Base-by-base conservation (phyloP, 345 rosid genomes). In the Pelargonium nanum region DNA sequence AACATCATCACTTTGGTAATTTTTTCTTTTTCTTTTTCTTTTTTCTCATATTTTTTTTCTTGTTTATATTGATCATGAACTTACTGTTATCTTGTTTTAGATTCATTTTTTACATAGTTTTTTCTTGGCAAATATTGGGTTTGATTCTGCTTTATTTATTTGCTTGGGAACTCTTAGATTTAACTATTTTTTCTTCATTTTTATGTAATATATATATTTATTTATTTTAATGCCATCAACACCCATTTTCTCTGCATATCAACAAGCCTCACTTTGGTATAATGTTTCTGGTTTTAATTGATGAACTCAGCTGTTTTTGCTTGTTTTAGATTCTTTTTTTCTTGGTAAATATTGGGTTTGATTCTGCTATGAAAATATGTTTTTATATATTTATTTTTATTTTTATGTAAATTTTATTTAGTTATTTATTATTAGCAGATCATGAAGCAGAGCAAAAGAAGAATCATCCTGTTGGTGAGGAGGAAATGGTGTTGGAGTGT, bases 1-100 rank as follows among this genome's bases (percentile, higher is more conserved):
- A 77, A 20, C 82, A 78, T 26, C 85, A 67, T 13, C 52, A 65
- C 1, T 65, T 69, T 65, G 89, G 85, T 83, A 83, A 17, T 15
- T 64, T 22, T 5, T 53, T 54, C 56, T 21, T 22, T 4, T 40
- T 52, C 20, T n/a, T 50, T 53, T 61, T 22, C 19, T 34, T 24
- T 15, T 62, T 3, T 54, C 0, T 9, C 8, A 12, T 5, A 22
- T 28, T 32, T 59, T 25, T n/a, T n/a, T n/a, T n/a, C n/a, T n/a
- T n/a, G n/a, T n/a, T n/a, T n/a, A n/a, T n/a, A n/a, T n/a, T n/a
- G n/a, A n/a, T n/a, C n/a, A n/a, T n/a, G n/a, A n/a, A n/a, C n/a
- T n/a, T 53, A 17, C n/a, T 28, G 4, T 15, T 21, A 26, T 26
- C 22, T 19, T 24, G 0, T 61, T 24, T 26, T 8, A 0, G 20